Conservation (phyloP, 2,329 filamentous ascomycete genomes). For the Cadophora gregata region DNA sequence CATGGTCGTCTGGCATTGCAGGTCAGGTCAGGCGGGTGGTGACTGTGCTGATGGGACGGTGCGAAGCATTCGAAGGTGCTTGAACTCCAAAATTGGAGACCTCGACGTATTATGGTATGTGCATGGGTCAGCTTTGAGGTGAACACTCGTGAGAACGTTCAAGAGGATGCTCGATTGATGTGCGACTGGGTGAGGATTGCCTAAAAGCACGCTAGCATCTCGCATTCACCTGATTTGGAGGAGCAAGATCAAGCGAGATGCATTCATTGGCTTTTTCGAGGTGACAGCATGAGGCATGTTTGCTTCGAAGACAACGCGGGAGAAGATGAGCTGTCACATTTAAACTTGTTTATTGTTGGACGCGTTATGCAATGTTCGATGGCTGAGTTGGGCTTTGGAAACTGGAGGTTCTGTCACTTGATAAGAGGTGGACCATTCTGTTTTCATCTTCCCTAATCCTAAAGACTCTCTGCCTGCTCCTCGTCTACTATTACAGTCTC, state of each 20-base stretch:
- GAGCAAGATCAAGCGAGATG: not conserved
- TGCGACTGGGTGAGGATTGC: not conserved
- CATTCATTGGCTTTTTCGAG: not conserved
- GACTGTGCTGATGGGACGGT: not conserved
- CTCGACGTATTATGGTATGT: not conserved
- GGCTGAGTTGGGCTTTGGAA: too few relatives aligned
- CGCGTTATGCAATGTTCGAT: too few relatives aligned
- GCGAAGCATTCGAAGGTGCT: not conserved
- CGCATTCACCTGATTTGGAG: not conserved
- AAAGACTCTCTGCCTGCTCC: too few relatives aligned
- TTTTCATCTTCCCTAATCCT: too few relatives aligned
- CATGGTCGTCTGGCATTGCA: not conserved
- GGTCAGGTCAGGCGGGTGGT: not conserved
- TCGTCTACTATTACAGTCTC: too few relatives aligned
- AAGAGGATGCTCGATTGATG: not conserved
- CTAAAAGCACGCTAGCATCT: not conserved
- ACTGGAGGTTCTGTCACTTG: too few relatives aligned
- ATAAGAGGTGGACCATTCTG: too few relatives aligned
- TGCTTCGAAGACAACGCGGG: not conserved
- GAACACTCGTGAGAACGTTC: not conserved
- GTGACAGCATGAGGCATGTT: not conserved
- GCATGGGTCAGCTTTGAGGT: not conserved
- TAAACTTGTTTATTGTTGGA: too few relatives aligned
- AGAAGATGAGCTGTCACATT: not conserved
- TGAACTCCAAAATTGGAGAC: not conserved